Percentiles rank a stretch among this genome's conserved stretches.
Conservation (phyloP, 2,329 filamentous ascomycete species). For the Penicillium sp. region DNA sequence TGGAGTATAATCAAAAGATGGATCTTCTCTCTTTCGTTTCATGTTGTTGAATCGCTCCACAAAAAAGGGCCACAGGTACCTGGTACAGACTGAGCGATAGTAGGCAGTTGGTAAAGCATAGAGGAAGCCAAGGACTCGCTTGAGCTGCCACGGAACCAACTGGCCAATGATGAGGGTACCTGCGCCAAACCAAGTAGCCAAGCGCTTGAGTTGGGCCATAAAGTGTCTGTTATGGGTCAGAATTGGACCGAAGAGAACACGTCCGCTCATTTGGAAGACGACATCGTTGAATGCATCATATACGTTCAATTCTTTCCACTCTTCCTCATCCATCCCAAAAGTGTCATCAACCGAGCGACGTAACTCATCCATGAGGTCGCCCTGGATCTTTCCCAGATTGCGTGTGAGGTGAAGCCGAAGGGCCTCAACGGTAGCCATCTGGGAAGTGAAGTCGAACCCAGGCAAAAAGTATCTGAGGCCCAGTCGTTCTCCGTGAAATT, state of each 20-base stretch:
- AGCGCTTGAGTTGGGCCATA: neutral
- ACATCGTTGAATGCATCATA: neutral
- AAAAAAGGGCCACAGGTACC: neutral
- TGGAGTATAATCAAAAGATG: neutral
- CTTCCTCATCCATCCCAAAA: neutral
- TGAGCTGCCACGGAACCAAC: neutral
- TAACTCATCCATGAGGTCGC: neutral
- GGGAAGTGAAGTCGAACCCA: neutral
- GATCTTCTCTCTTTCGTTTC: neutral
- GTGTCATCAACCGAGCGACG: neutral
- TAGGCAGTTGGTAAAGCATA: neutral
- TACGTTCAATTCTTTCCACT: neutral
- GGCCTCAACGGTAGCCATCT: neutral
- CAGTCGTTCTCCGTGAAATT: neutral
- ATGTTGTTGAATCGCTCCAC: neutral
- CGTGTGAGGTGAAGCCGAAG: neutral
- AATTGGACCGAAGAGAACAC: neutral
- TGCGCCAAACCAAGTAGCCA: neutral
- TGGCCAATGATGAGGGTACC: neutral
- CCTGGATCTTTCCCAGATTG: neutral
- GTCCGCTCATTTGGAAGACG: neutral
- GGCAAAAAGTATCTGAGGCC: neutral
- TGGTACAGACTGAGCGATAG: neutral
- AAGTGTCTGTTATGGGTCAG: neutral
- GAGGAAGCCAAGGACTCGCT: neutral